phyloP scores from a whole-genome alignment of 257 asterid species.

The Gentiana macrophylla region DNA sequence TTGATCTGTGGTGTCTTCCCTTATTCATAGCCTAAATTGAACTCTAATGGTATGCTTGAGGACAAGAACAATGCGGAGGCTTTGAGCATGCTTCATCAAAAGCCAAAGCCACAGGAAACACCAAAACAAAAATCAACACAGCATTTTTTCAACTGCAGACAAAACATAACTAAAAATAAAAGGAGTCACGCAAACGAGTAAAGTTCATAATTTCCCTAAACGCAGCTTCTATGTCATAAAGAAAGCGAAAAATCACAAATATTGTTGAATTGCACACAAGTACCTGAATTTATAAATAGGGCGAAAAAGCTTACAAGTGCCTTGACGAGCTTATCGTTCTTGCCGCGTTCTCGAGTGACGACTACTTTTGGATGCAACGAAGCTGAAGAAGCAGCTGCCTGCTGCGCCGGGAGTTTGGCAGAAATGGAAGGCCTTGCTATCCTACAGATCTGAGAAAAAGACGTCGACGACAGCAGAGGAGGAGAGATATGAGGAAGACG shows the following conservation, averaged over 20 bases:
- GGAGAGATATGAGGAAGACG: constrained; percentile 24
- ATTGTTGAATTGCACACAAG: neutral
- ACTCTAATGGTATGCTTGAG: no score
- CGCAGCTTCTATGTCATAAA: no score
- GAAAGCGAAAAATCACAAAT: neutral
- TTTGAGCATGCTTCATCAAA: no score
- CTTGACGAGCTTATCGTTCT: constrained; percentile 56
- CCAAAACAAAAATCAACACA: no score
- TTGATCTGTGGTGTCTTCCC: no score
- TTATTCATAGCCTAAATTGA: no score
- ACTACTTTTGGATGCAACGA: constrained; percentile 39
- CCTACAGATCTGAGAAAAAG: constrained; percentile 10
- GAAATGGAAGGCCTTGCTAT: constrained; percentile 8
- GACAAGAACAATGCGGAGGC: no score
- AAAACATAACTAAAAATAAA: no score
- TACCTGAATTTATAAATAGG: neutral
- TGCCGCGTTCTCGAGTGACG: constrained; percentile 80
- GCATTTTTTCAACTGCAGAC: no score
- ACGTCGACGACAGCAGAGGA: constrained; percentile 11
- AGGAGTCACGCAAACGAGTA: no score
- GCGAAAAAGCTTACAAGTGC: constrained; percentile 35
- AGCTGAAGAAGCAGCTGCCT: constrained; percentile 13
- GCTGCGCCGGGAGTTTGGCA: constrained; percentile 16
- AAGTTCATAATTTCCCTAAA: no score
- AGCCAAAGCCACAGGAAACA: no score